phyloP scores from a whole-genome alignment of 768 basidiomycete species.

The Lactarius tabidus region DNA sequence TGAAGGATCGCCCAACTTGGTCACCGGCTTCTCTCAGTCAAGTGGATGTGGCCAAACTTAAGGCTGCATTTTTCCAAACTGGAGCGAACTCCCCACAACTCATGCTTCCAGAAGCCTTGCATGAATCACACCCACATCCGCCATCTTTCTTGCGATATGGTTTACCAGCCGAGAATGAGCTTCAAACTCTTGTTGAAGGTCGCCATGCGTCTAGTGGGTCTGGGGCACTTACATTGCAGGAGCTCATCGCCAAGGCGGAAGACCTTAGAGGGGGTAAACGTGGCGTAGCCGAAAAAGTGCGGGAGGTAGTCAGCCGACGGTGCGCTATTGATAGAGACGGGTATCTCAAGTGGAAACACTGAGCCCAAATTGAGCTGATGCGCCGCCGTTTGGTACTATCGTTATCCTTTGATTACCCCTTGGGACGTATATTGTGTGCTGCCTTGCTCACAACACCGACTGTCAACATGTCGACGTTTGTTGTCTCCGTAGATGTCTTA shows the following conservation, averaged over 20 bases:
- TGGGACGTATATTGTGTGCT: neutral
- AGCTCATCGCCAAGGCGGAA: slow-evolving; percentile 57
- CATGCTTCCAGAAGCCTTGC: slow-evolving; percentile 29
- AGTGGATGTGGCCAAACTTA: slow-evolving; percentile 51
- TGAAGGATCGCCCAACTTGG: slow-evolving; percentile 61
- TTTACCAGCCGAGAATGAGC: slow-evolving; percentile 75
- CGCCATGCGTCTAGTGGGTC: slow-evolving; percentile 57
- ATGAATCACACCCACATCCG: slow-evolving; percentile 25
- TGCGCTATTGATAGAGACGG: slow-evolving; percentile 59
- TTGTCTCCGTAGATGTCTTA: neutral
- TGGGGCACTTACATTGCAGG: slow-evolving; percentile 56
- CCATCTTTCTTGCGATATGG: slow-evolving; percentile 39
- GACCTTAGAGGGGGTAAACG: slow-evolving; percentile 44
- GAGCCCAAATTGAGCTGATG: slow-evolving; percentile 9
- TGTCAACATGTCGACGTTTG: neutral
- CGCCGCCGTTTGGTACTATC: neutral
- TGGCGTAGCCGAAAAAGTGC: slow-evolving; percentile 71
- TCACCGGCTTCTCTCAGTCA: slow-evolving; percentile 57
- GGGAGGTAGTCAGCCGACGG: slow-evolving; percentile 67
- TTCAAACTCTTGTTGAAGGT: slow-evolving; percentile 63
- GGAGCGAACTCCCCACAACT: slow-evolving; percentile 34
- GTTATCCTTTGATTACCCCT: neutral
- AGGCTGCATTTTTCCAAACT: slow-evolving; percentile 64
- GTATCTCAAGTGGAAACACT: slow-evolving; percentile 53
- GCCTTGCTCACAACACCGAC: neutral